Percentiles rank a stretch among this genome's conserved stretches.
phyloP scores from a whole-genome alignment of 345 rosid species.

The Luvunga scandens region DNA sequence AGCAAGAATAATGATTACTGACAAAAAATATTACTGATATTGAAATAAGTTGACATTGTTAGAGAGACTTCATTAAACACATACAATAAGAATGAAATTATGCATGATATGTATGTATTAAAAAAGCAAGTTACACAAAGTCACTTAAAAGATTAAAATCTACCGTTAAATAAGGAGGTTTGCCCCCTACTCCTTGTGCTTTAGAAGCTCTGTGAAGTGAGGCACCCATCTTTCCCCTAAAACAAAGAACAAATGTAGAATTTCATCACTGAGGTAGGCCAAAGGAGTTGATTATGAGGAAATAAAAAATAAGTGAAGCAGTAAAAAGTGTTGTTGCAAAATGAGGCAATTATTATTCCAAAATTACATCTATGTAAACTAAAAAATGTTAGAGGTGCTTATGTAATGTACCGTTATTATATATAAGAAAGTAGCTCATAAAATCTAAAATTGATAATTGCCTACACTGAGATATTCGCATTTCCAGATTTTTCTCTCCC shows the following conservation, averaged over 20 bases:
- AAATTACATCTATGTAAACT: neutral
- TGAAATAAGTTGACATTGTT: neutral
- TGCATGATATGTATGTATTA: neutral
- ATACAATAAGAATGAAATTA: neutral
- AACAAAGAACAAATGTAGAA: constrained; percentile 17
- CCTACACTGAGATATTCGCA: neutral
- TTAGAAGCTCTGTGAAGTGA: constrained; percentile 58
- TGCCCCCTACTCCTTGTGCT: constrained; percentile 46
- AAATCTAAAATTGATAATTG: neutral
- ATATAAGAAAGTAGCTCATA: neutral
- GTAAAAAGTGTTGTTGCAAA: neutral
- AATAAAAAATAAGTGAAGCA: neutral
- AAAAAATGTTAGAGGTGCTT: neutral
- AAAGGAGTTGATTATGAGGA: neutral
- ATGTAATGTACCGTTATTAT: neutral
- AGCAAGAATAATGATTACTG: neutral
- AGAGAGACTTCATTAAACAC: neutral
- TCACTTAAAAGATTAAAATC: neutral
- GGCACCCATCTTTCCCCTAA: constrained; percentile 82
- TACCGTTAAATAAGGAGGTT: constrained; percentile 77
- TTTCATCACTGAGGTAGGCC: neutral
- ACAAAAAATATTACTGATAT: neutral
- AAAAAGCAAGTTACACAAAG: neutral
- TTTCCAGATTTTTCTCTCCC: neutral
- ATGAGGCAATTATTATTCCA: neutral